Evolutionary conservation across 345 rosid species (phyloP).

Genomic region (Crucihimalaya himalaica): DNA sequence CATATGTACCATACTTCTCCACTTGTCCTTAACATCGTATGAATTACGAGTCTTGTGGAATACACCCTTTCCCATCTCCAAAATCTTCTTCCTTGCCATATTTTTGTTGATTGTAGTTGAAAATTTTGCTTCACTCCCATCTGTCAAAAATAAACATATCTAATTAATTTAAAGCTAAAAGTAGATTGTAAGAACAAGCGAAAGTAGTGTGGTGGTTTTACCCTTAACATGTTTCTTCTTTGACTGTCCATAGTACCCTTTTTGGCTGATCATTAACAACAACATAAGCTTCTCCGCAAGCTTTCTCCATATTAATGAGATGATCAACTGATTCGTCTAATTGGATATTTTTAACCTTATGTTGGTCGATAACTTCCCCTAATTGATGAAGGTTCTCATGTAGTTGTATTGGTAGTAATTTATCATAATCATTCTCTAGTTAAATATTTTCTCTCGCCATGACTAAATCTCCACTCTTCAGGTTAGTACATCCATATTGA

Average conservation of each 20-base stretch:
- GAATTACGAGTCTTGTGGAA: background rate
- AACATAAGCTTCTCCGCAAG: background rate
- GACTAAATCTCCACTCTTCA: background rate
- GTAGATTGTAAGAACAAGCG: background rate
- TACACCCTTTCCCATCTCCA: background rate
- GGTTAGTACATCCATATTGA: background rate
- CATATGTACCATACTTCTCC: background rate
- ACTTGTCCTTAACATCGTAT: background rate
- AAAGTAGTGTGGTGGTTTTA: background rate
- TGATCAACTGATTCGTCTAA: background rate
- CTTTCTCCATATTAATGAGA: background rate
- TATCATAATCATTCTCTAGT: background rate
- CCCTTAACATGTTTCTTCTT: slow-evolving; percentile 2
- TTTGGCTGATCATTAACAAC: background rate
- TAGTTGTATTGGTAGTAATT: background rate
- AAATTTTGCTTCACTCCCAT: background rate
- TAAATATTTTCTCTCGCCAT: background rate
- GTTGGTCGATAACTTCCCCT: background rate
- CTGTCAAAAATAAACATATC: background rate
- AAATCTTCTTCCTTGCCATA: background rate
- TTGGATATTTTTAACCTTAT: background rate
- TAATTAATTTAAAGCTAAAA: background rate
- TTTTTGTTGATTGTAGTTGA: too few relatives aligned
- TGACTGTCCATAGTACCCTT: background rate
- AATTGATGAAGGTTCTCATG: background rate